Evolutionary conservation across 1,284 basidiomycete species (phyloP).

Genomic region (Boletus nobilissimus): DNA sequence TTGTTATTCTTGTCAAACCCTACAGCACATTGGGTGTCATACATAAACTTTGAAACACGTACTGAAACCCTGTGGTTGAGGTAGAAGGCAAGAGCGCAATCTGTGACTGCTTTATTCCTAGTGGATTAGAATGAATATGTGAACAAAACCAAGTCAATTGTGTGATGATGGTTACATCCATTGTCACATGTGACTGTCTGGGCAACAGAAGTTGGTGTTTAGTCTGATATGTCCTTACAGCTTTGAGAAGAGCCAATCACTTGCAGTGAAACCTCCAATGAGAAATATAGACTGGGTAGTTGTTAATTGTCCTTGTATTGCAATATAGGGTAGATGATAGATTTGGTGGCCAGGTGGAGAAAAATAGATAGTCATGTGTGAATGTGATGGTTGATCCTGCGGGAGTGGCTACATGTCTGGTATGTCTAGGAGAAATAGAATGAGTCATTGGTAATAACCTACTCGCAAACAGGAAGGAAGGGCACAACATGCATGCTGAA

Average conservation of each 20-base stretch:
- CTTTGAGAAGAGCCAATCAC: slow-evolving; percentile 49
- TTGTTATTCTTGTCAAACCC: slow-evolving; percentile 44
- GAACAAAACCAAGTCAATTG: neutral
- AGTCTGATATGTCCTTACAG: slow-evolving; percentile 44
- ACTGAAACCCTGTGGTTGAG: slow-evolving; percentile 50
- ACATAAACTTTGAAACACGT: slow-evolving; percentile 49
- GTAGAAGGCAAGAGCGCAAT: slow-evolving; percentile 50
- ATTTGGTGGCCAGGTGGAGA: slow-evolving; percentile 39
- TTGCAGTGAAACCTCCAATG: slow-evolving; percentile 54
- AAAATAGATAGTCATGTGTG: too few relatives aligned
- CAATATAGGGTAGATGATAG: slow-evolving; percentile 27
- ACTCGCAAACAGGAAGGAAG: too few relatives aligned
- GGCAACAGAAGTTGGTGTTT: slow-evolving; percentile 53
- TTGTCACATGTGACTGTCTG: slow-evolving; percentile 59
- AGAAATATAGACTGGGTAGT: slow-evolving; percentile 48
- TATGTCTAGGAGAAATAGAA: too few relatives aligned
- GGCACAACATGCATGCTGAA: too few relatives aligned
- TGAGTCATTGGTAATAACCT: too few relatives aligned
- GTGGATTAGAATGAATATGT: neutral
- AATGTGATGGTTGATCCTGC: too few relatives aligned
- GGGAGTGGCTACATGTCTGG: too few relatives aligned
- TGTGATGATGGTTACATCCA: slow-evolving; percentile 29
- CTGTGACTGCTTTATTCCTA: slow-evolving; percentile 49
- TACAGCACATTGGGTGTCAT: slow-evolving; percentile 46
- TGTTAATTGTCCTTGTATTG: slow-evolving; percentile 13